Evolutionary conservation across 1,284 basidiomycete species (phyloP).

Genomic region (Rhodotorula sp.): DNA sequence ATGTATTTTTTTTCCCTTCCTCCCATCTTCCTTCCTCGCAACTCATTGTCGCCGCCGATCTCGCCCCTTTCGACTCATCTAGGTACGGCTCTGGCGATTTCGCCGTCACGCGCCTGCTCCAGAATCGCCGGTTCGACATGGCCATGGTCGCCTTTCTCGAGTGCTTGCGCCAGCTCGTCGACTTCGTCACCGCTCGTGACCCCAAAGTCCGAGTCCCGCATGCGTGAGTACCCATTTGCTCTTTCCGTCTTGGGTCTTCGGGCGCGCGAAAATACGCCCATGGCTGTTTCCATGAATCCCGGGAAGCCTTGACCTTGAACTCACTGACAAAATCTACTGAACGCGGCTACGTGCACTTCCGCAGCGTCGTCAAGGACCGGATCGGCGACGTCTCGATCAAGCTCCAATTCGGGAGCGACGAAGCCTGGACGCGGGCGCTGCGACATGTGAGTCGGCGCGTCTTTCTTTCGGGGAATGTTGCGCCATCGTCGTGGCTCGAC

Average conservation of each 20-base stretch:
- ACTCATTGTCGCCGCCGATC: too few species aligned
- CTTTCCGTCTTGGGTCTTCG: too few species aligned
- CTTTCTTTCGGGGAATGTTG: constrained; percentile 39
- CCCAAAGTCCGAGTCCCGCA: constrained; percentile 74
- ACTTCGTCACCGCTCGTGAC: constrained; percentile 65
- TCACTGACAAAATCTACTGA: too few species aligned
- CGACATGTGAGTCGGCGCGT: constrained; percentile 64
- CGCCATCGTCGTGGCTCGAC: constrained; percentile 42
- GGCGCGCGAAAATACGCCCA: too few species aligned
- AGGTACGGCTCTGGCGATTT: constrained; percentile 77
- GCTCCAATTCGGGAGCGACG: constrained; percentile 83
- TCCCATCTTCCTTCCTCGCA: background rate
- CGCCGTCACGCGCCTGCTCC: constrained; percentile 77
- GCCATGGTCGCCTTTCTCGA: constrained; percentile 95
- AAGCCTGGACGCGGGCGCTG: constrained; percentile 90
- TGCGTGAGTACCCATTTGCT: constrained; percentile 56
- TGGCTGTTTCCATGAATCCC: background rate
- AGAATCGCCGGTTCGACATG: constrained; percentile 91
- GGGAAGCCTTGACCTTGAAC: background rate
- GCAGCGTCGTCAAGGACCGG: constrained; percentile 85
- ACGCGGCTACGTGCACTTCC: background rate
- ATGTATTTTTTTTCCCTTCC: background rate
- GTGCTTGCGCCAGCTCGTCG: constrained; percentile 85
- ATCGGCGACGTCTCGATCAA: constrained; percentile 94
- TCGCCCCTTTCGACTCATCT: background rate